phyloP scores from a whole-genome alignment of 169 alveolate genomes.

The Plasmodium gonderi region DNA sequence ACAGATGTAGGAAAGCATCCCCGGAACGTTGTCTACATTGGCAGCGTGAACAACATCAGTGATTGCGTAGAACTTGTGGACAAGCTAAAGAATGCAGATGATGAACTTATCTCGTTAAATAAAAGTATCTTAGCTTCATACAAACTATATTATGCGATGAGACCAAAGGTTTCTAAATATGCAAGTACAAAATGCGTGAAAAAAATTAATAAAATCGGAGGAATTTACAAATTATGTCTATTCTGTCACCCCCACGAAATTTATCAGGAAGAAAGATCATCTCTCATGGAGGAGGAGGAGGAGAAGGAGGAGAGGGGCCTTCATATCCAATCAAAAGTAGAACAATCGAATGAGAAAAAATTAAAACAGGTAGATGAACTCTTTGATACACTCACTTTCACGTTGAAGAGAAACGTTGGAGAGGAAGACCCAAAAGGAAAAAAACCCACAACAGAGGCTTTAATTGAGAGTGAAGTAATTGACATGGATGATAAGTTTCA shows the following conservation, averaged over 20 bases:
- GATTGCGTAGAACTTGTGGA: constrained; percentile 51
- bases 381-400: too few relatives aligned
- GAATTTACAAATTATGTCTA: constrained; percentile 76
- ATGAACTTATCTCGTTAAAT: constrained; percentile 15
- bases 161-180: constrained; percentile 72
- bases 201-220: constrained; percentile 73
- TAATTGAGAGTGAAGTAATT: too few relatives aligned
- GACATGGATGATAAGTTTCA: neutral
- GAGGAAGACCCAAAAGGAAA: too few relatives aligned
- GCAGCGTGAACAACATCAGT: constrained; percentile 19
- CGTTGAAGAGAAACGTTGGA: too few relatives aligned
- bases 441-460: too few relatives aligned
- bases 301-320: neutral
- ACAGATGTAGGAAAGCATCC: neutral
- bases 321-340: neutral
- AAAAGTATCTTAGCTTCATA: constrained; percentile 45
- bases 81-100: constrained; percentile 12
- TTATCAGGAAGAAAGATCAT: neutral
- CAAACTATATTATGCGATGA: constrained; percentile 51
- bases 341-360: neutral
- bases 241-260: constrained; percentile 66
- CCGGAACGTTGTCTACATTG: constrained; percentile 16
- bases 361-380: too few relatives aligned
- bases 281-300: neutral
- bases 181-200: constrained; percentile 54